Evolutionary conservation across 805 yeast genomes (phyloP).

Genomic region (Starmerella potacharoeniae): DNA sequence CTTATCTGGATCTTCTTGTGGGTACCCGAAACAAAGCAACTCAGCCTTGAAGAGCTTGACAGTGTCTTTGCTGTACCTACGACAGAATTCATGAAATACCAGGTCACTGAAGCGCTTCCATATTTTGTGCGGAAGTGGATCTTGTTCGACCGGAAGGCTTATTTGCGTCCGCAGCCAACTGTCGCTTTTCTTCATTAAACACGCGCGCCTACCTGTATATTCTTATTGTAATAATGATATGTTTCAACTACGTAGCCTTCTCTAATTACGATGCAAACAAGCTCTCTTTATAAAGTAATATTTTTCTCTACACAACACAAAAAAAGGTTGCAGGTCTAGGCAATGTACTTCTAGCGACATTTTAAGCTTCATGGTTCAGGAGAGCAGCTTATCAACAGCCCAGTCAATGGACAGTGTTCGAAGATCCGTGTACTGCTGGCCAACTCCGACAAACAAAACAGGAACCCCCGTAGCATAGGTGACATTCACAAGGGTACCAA

Average conservation of each 20-base stretch:
- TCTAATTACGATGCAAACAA: too few species aligned
- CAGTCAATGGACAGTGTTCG: conserved; percentile 81
- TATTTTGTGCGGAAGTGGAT: conserved; percentile 13
- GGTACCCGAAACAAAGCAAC: conserved; percentile 57
- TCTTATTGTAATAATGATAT: background rate
- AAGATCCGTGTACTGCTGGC: conserved; percentile 91
- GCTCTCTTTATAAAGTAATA: too few species aligned
- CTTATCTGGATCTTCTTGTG: conserved; percentile 45
- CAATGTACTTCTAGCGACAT: too few species aligned
- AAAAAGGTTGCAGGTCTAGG: too few species aligned
- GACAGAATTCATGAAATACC: conserved; percentile 41
- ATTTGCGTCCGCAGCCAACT: conserved; percentile 3
- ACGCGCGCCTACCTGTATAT: background rate
- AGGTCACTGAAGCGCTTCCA: conserved; percentile 25
- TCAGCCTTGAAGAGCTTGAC: conserved; percentile 67
- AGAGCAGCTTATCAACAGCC: conserved; percentile 79
- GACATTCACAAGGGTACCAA: conserved; percentile 95
- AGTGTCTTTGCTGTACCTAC: conserved; percentile 54
- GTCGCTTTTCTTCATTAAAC: background rate
- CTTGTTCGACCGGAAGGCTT: background rate
- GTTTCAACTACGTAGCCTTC: background rate
- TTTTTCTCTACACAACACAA: too few species aligned
- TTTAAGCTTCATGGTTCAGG: conserved; percentile 27
- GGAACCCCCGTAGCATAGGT: conserved; percentile 94
- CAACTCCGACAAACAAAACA: conserved; percentile 88